Evolutionary conservation across 2,329 filamentous ascomycete species (phyloP), one percentile per base, ranked within the genome.

Genomic region (Aspergillus japonicus): DNA sequence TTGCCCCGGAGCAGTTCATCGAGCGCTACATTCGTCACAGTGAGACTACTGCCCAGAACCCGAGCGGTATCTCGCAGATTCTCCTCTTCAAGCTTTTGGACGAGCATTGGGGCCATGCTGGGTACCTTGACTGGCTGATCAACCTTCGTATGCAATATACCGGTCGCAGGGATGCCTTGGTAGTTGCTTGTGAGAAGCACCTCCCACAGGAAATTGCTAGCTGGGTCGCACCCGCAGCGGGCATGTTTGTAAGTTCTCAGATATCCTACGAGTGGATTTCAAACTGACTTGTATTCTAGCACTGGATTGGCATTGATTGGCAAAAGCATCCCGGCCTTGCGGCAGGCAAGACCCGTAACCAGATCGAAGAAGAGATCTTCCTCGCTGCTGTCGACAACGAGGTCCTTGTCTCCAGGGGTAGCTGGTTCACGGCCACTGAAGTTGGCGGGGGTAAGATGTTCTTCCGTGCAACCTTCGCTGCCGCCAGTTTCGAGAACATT

Each of bases 21-120:
- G 90, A 96, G 75, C 85, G 90, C 44, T 96, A 91, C 76, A 82
- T 88, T 63, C 88, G 90, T 49, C 91, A 96, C 76, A 88, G 88
- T 65, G 95, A 99, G 76, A 86, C 89, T 23, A 89, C 87, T 44
- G 92, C 88, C 50, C 95, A 99, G 73, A 92, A 91, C 19, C 92
- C 95, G 0, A 88, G 86, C 58, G 95, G 95, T 48, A 85, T 96
- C 69, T 87, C 90, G 0, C 94, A 98, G 78, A 81, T 95, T 23
- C 81, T 94, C 8, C 79, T 98, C 57, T 93, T 90, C 80, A 96
- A 96, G 78, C 81, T 99, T 23, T 82, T 99, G 2, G 95, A 99
- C 65, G 92, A 96, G 76, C 87, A 88, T 53, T 99, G 95, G 95
- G 95, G 94, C 24, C 95, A 99, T 71, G 83, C 86, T 47, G 93